Conservation (phyloP, 257 asterid genomes). For the Cordia subcordata region DNA sequence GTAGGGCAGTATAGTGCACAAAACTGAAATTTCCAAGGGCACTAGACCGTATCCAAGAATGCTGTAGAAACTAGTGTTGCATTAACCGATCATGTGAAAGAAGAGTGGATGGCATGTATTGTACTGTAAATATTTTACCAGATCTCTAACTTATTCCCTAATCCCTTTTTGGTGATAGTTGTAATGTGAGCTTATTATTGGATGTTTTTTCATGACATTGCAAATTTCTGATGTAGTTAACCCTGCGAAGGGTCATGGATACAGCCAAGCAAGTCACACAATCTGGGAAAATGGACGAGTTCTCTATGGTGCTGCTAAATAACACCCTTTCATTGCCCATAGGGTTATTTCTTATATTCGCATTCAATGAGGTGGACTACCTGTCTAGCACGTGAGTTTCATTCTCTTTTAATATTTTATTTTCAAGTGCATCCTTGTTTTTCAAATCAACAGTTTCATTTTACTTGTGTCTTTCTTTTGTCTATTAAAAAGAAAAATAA, state of each 20-base stretch:
- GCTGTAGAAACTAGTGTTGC: not conserved
- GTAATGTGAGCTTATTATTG: conserved; percentile 5
- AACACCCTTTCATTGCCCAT: conserved; percentile 83
- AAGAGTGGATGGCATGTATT: not conserved
- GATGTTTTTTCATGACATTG: conserved; percentile 1
- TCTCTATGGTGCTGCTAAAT: conserved; percentile 93
- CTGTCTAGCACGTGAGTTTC: conserved; percentile 73
- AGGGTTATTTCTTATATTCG: conserved; percentile 57
- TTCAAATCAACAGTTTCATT: no score
- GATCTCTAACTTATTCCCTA: not conserved
- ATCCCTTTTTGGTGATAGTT: not conserved
- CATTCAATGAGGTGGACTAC: conserved; percentile 75
- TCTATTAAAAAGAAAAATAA: not conserved
- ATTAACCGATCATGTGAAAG: not conserved
- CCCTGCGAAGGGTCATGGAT: conserved; percentile 89
- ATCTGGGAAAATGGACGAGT: conserved; percentile 83
- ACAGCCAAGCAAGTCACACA: conserved; percentile 85
- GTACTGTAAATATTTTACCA: not conserved
- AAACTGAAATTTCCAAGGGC: no score
- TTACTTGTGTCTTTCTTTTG: not conserved
- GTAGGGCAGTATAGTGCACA: no score
- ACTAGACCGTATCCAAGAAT: not conserved
- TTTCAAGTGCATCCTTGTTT: not conserved
- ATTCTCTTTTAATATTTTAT: conserved; percentile 8
- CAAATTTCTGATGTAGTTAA: conserved; percentile 68